Conservation (phyloP, 2,329 filamentous ascomycete genomes). For the Erysiphe pulchra region DNA sequence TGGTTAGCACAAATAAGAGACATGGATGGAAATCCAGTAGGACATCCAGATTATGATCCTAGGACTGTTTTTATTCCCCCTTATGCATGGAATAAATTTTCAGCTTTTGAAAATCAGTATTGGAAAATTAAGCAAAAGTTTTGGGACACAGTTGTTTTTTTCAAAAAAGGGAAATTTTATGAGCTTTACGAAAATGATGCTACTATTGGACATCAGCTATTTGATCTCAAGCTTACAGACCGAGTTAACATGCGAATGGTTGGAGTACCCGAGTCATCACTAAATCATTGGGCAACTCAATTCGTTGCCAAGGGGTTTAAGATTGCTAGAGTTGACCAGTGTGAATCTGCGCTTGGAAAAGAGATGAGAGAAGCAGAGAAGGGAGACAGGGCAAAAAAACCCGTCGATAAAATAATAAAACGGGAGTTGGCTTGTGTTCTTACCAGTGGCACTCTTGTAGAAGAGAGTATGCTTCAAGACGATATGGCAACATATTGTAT, state of each 20-base stretch:
- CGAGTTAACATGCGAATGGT: conserved; percentile 99
- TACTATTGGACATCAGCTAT: conserved; percentile 83
- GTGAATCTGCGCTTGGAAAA: conserved; percentile 84
- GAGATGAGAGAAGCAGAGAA: conserved; percentile 90
- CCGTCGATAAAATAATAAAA: conserved; percentile 66
- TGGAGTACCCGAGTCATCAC: conserved; percentile 77
- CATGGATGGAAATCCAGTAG: conserved; percentile 53
- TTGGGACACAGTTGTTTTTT: conserved; percentile 94
- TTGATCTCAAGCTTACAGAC: conserved; percentile 92
- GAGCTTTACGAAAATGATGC: conserved; percentile 96
- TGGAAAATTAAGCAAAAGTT: conserved; percentile 98
- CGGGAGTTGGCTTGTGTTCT: conserved; percentile 77
- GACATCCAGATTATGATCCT: conserved; percentile 73
- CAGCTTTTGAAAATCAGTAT: conserved; percentile 91
- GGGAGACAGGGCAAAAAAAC: conserved; percentile 18
- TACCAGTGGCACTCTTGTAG: conserved; percentile 78
- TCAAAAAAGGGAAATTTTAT: conserved; percentile 99
- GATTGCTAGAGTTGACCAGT: conserved; percentile 86
- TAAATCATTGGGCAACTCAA: conserved; percentile 95
- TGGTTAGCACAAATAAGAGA: conserved; percentile 78
- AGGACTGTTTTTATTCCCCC: conserved; percentile 79
- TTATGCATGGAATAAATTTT: conserved; percentile 55
- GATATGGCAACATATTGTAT: conserved; percentile 95
- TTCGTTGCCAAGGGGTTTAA: conserved; percentile 97
- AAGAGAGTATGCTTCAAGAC: conserved; percentile 88